Evolutionary conservation across 164 flowering plant genomes (phyloP), one percentile per base, ranked within the genome.

Genomic region (Tinospora cordifolia): DNA sequence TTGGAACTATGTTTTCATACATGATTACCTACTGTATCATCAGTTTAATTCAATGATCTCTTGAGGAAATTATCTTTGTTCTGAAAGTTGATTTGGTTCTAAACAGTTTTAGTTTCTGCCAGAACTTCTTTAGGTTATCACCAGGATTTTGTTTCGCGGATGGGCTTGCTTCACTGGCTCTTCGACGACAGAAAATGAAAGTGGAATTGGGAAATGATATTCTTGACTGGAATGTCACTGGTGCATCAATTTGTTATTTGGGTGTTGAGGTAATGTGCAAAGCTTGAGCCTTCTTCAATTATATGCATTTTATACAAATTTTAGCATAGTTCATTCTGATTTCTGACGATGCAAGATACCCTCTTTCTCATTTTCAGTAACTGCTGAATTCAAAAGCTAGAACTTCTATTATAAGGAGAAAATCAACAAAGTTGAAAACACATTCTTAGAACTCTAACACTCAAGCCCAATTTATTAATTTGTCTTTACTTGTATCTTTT

Each of bases 101-200:
- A 67, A 68, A 21, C 68, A 65, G 40, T 72, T 30, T 47, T 30
- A 22, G 39, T 72, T 67, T 70, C 76, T 78, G 71, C 46, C 97
- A 93, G 99, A 90, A 88, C 69, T 82, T 90, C 75, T 94, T 94
- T 82, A 86, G 99, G 80, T 59, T 94, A 69, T 88, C 95, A 54
- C 99, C 99, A 6, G 99, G 98, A 74, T 94, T 94, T 77, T 94
- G 99, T 85, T 90, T 94, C 80, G 95, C 99, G 73, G 99, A 94
- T 85, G 99, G 97, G 59, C 88, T 94, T 78, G 96, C 99, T 75
- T 94, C 99, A 34, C 76, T 94, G 63, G 99, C 99, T 71, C 96
- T 94, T 82, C 80, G 92, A 64, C 84, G 92, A 19, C 99, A 94
- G 85, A 96, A 88, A 66, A 81, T 94, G 87, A 94, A 94, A 83